Evolutionary conservation across 1,284 basidiomycete species (phyloP).

Genomic region (Ceratobasidium sp.): DNA sequence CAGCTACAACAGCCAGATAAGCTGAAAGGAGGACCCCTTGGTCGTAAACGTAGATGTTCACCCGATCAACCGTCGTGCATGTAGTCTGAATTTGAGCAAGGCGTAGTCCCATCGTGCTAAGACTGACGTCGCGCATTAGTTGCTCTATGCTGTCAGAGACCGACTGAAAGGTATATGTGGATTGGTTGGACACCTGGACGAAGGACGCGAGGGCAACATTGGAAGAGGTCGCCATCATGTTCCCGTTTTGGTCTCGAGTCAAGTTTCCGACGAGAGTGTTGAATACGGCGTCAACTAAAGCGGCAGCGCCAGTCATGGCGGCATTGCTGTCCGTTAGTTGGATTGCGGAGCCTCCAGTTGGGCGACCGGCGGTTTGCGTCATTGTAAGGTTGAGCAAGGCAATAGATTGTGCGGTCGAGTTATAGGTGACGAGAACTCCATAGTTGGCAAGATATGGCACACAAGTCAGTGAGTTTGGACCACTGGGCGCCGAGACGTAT

Average conservation of each 20-base stretch:
- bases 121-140: slow-evolving; percentile 29
- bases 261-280: slow-evolving; percentile 20
- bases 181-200: slow-evolving; percentile 12
- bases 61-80: slow-evolving; percentile 7
- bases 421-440: slow-evolving; percentile 24
- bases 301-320: slow-evolving; percentile 16
- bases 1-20: slow-evolving; percentile 2
- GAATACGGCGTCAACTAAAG: slow-evolving; percentile 32
- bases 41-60: slow-evolving; percentile 33
- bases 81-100: neutral
- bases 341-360: slow-evolving; percentile 14
- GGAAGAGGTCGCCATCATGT: neutral
- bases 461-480: neutral
- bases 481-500: neutral
- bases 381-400: slow-evolving; percentile 25
- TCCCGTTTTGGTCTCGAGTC: slow-evolving; percentile 26
- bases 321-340: slow-evolving; percentile 9
- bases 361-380: slow-evolving; percentile 22
- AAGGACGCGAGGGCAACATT: slow-evolving; percentile 29
- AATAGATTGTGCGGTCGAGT: slow-evolving; percentile 19
- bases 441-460: slow-evolving; percentile 28
- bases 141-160: slow-evolving; percentile 20
- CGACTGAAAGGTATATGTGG: slow-evolving; percentile 8
- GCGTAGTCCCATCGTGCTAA: slow-evolving; percentile 7
- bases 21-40: neutral